Evolutionary conservation across 768 basidiomycete genomes (phyloP).

Genomic region (Favolaschia claudopus): DNA sequence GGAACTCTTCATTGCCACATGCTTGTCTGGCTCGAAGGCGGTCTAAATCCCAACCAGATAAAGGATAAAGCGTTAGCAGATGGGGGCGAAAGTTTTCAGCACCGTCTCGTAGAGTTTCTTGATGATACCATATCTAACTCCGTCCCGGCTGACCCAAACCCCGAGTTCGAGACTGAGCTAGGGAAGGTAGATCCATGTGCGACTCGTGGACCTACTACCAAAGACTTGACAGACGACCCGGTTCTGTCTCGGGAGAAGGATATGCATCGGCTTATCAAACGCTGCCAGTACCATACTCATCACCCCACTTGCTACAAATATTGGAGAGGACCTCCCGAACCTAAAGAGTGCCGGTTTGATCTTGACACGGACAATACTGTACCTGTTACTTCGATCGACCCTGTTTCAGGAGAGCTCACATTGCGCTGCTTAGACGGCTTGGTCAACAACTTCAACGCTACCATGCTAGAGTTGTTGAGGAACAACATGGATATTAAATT

Average conservation of each 20-base stretch:
- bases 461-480: slow-evolving; percentile 30
- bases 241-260: background rate
- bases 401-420: slow-evolving; percentile 28
- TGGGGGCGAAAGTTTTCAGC: background rate
- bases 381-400: slow-evolving; percentile 20
- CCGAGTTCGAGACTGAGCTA: background rate
- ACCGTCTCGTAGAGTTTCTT: slow-evolving; percentile 7
- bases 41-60: slow-evolving; percentile 15
- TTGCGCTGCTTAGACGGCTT: slow-evolving; percentile 34
- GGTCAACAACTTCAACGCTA: slow-evolving; percentile 41
- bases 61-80: slow-evolving; percentile 3
- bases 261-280: slow-evolving; percentile 8
- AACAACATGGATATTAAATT: slow-evolving; percentile 41
- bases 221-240: background rate
- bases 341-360: slow-evolving; percentile 30
- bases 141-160: background rate
- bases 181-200: background rate
- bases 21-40: background rate
- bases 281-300: slow-evolving; percentile 34
- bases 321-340: slow-evolving; percentile 7
- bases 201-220: background rate
- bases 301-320: slow-evolving; percentile 39
- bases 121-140: slow-evolving; percentile 12
- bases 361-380: slow-evolving; percentile 22
- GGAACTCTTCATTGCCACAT: slow-evolving; percentile 3